These are phyloP conservation scores for Tulasnella sp. DNA, from an alignment of 768 basidiomycete species.

Conservation along the genomic window DNA sequence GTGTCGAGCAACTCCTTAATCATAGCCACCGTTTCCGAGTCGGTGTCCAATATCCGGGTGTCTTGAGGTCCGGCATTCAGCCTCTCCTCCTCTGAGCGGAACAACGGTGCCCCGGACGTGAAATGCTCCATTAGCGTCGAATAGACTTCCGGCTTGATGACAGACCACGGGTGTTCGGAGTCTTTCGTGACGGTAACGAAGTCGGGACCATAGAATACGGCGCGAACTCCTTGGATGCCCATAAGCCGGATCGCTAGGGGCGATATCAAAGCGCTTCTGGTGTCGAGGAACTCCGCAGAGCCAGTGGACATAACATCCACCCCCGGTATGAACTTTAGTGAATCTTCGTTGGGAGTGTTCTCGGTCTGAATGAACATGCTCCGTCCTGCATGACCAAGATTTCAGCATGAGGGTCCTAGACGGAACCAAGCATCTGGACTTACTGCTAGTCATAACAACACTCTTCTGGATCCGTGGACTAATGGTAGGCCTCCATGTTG, in stretches of 20 bases:
- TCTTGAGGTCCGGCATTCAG: constrained; percentile 86
- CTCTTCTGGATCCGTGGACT: neutral
- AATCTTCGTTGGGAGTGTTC: constrained; percentile 93
- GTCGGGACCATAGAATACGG: constrained; percentile 93
- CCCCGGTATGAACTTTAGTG: constrained; percentile 96
- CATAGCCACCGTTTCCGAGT: constrained; percentile 97
- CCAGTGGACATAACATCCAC: constrained; percentile 78
- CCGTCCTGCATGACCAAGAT: constrained; percentile 28
- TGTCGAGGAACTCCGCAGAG: constrained; percentile 90
- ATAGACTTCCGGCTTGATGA: constrained; percentile 95
- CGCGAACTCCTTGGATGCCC: constrained; percentile 85
- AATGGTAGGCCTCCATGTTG: neutral
- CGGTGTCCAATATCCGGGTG: constrained; percentile 85
- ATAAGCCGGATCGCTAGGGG: constrained; percentile 92
- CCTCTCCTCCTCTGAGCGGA: constrained; percentile 71
- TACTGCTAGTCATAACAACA: neutral
- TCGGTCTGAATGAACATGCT: constrained; percentile 99
- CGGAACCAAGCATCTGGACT: neutral
- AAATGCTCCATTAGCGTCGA: constrained; percentile 96
- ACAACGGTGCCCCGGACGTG: constrained; percentile 80
- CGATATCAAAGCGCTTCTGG: constrained; percentile 74
- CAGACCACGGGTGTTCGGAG: constrained; percentile 73
- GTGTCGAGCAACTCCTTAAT: constrained; percentile 97
- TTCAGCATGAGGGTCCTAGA: neutral
- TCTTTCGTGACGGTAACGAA: constrained; percentile 96